Evolutionary conservation across 176 grass and related monocot genomes (phyloP), one percentile per base, ranked within the genome.

Genomic region (Canna indica): DNA sequence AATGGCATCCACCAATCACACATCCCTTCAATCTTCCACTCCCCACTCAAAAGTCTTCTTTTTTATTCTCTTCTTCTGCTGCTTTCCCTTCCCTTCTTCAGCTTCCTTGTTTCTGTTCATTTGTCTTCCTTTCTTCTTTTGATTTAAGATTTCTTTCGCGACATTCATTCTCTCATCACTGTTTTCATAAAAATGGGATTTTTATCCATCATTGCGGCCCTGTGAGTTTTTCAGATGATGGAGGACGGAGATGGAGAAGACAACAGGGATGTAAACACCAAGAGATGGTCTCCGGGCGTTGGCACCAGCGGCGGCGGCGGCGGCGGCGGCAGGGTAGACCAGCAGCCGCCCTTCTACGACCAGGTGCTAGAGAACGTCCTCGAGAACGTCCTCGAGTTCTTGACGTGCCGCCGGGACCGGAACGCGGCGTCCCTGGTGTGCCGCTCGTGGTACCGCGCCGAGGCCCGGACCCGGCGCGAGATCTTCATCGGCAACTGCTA

Each of bases 321-420:
- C 54, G 71, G 53, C 74, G 7, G 58, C 5, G 81, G 77, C 56
- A 57, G 73, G 16, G 35, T 57, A 13, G 54, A 70, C 44, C 74
- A 85, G 44, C 75, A 82, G 64, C 85, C 83, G 36, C 82, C 90
- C 17, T 82, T 84, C 48, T 77, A 74, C 69, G 90, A 90, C 82
- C 95, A 90, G 85, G 82, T 99, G 0, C 84, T 99, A 13, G 90
- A 90, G 64, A 99, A 90, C 82, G 95, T 99, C 32, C 75, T 99
- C 18, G 90, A 99, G 84, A 90, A 83, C 75, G 95, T 99, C 65
- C 86, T 99, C 18, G 84, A 94, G 84, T 99, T 99, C 84, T 82
- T 99, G 38, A 29, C 68, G 26, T 74, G 78, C 0, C 75, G 83
- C 42, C 69, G 75, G 24, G 95, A 99, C 84, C 86, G 95, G 16